Evolutionary conservation across 192 early-diverging fungal species (phyloP), one percentile per base, ranked within the genome.

Genomic region (Coemansia sp.): DNA sequence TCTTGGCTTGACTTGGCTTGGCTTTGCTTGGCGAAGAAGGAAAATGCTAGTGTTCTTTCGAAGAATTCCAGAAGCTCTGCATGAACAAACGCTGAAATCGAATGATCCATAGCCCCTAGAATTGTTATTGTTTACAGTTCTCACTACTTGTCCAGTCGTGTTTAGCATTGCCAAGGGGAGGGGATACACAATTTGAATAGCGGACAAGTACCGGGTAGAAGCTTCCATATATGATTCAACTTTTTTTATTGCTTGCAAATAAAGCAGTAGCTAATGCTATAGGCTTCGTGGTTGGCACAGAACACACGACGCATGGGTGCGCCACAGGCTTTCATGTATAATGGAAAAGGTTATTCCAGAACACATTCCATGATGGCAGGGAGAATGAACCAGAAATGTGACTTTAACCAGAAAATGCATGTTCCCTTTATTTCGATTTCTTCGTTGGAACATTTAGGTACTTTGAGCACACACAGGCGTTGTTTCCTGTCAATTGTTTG

Each of bases 311-410:
- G 55, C 55, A 25, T 57, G 55, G 34, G 34, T 57, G 34, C 55
- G 55, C 55, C 55, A 57, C 55, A 57, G 5, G 8, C 7, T 57
- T 36, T 19, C n/a, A 13, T 34, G 55, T 35, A 57, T 57, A 57
- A 57, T 57, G 11, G 17, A 57, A 4, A 17, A 57, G 32, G 55
- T 35, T 36, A 36, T 57, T 57, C 55, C n/a, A 57, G 55, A 57
- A 57, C 34, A 57, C 19, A 17, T 52, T 52, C 49, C 49, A 52
- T 25, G 46, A 48, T 48, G 15, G 15, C 46, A 48, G 15, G 19
- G 2, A 19, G 19, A 52, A 25, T 25, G 49, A 52, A 25, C 25
- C 22, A 52, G 22, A 52, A 25, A 52, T 20, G 14, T 52, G 23
- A 25, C 45, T 48, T 6, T 48, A 40, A 7, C 19, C 17, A 15